Base-by-base conservation (phyloP, 2,329 filamentous ascomycete species). In the Aaosphaeria pasadenensis region DNA sequence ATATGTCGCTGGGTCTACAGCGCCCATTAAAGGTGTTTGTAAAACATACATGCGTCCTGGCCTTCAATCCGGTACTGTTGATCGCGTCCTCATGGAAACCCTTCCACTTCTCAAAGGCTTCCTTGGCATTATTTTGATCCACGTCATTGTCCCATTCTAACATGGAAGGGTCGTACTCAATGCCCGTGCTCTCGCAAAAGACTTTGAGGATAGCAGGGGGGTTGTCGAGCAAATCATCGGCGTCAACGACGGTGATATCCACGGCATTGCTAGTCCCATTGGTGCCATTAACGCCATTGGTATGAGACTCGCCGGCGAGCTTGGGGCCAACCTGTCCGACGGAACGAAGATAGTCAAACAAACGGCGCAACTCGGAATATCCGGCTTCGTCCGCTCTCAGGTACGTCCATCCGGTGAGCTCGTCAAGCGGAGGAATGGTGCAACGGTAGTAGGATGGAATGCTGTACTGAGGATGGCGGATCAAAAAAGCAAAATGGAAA, bases 1-100 rank as follows among this genome's bases (percentile, higher is more conserved):
- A 40, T 11, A 3, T 7, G 24, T 3, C 39, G 7, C 7, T 9
- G 9, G 39, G 39, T 7, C 7, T 2, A 28, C 7, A 28, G 9
- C 11, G 11, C 39, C 11, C 39, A 28, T 11, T 35, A 5, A 33
- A 29, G 17, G 30, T 28, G n/a, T 11, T 9, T 9, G 33, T n/a
- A 39, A 28, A 32, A 72, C 76, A 63, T 71, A 83, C 80, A 55
- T 85, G 79, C 41, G 78, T 77, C 63, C 89, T 79, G 2, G 88
- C 83, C 66, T 86, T 86, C 62, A 99, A 75, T 52, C 84, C 85
- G 35, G 80, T 86, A 65, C 89, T 95, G 57, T 88, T 78, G 59
- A 97, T 89, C 11, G 91, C 94, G 76, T 97, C 94, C 58, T 97
- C 88, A 70, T 97, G 94, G 75, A 95, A 97, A 7, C 94, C 94